These are phyloP conservation scores for Beauveria caledonica DNA, from an alignment of 2,329 filamentous ascomycete species.

Conservation along the genomic window DNA sequence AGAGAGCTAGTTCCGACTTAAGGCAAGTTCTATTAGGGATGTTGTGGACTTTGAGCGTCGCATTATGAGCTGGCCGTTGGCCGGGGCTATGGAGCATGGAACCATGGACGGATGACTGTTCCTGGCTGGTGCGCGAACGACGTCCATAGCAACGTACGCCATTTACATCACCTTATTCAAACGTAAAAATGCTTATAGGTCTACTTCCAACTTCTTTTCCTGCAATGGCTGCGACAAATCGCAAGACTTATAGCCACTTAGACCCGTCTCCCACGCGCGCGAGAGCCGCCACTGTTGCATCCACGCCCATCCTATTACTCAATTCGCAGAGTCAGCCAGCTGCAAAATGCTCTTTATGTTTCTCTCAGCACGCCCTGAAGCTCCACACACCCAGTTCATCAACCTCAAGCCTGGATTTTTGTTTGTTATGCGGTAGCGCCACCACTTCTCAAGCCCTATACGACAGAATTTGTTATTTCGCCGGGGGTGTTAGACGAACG, in stretches of 20 bases:
- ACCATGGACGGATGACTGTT: background rate
- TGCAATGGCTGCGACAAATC: background rate
- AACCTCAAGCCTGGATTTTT: too few species aligned
- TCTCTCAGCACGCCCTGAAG: background rate
- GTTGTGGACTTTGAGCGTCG: background rate
- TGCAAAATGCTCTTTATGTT: background rate
- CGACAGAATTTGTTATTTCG: too few species aligned
- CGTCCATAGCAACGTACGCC: too few species aligned
- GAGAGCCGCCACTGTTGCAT: background rate
- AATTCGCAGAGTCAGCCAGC: too few species aligned
- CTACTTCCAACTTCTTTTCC: background rate
- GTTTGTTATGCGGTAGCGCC: too few species aligned
- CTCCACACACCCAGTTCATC: background rate
- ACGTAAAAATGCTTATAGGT: too few species aligned
- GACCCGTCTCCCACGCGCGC: background rate
- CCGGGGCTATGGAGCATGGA: background rate
- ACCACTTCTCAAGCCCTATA: too few species aligned
- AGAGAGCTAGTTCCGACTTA: too few species aligned
- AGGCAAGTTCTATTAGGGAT: too few species aligned
- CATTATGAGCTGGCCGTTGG: background rate
- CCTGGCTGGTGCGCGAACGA: too few species aligned
- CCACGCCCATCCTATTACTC: background rate
- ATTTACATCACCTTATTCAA: too few species aligned
- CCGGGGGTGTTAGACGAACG: too few species aligned
- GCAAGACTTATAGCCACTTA: background rate